Evolutionary conservation across 2,329 filamentous ascomycete species (phyloP).

Genomic region (Fusarium tupiense): DNA sequence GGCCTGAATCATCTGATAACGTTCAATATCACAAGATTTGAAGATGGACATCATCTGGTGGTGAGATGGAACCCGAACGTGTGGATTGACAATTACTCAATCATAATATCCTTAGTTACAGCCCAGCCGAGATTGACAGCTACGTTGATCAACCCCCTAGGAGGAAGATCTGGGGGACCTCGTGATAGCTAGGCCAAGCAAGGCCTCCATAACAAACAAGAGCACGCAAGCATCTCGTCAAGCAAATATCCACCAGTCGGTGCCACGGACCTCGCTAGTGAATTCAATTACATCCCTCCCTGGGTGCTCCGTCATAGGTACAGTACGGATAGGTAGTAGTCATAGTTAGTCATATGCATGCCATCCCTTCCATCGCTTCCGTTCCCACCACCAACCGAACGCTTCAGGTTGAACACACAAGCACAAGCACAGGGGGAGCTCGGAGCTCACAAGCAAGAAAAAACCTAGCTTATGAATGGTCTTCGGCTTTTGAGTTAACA

Average conservation of each 20-base stretch:
- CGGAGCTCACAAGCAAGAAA: background rate
- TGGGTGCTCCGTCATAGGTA: background rate
- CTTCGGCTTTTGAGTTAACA: background rate
- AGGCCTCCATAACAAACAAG: conserved; percentile 1
- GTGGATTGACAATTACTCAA: background rate
- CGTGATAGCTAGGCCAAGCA: background rate
- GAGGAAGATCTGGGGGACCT: conserved; percentile 26
- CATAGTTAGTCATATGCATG: conserved; percentile 23
- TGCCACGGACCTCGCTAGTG: conserved; percentile 13
- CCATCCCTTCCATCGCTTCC: conserved; percentile 14
- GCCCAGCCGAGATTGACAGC: conserved; percentile 25
- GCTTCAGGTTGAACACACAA: conserved; percentile 22
- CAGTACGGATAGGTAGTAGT: background rate
- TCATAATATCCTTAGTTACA: background rate
- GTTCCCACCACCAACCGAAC: background rate
- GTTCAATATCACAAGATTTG: background rate
- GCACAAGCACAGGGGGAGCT: background rate
- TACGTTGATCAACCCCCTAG: background rate
- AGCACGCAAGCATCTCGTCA: conserved; percentile 15
- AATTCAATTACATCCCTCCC: background rate
- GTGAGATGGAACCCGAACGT: background rate
- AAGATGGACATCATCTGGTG: background rate
- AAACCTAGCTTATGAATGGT: background rate
- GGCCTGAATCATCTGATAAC: conserved; percentile 9
- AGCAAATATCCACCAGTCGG: conserved; percentile 30